Conservation (phyloP, 306 rosid species). For the Begonia fuchsioides region DNA sequence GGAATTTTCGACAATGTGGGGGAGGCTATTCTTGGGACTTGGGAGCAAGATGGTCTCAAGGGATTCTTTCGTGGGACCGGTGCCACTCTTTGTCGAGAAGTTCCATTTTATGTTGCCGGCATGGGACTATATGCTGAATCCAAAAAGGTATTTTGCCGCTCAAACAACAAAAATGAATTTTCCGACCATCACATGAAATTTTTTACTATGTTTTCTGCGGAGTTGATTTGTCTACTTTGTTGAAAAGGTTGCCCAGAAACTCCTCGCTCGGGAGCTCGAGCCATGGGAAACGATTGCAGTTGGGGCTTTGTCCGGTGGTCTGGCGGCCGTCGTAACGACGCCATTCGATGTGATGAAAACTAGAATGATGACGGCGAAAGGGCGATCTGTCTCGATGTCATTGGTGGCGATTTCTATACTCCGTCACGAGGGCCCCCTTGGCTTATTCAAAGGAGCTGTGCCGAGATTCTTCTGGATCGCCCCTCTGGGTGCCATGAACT, state of each 20-base stretch:
- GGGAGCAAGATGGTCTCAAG: constrained; percentile 85
- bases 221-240: neutral
- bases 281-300: constrained; percentile 93
- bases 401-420: constrained; percentile 62
- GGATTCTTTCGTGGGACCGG: constrained; percentile 99
- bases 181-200: too few species aligned
- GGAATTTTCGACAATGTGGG: constrained; percentile 86
- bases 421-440: constrained; percentile 82
- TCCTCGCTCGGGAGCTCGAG: constrained; percentile 68
- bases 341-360: constrained; percentile 99
- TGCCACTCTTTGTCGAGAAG: constrained; percentile 96
- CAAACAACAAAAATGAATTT: too few species aligned
- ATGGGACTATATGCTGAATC: constrained; percentile 98
- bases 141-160: constrained; percentile 85
- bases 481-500: constrained; percentile 97
- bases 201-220: too few species aligned
- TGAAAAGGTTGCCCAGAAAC: constrained; percentile 48
- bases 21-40: constrained; percentile 73
- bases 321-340: constrained; percentile 87
- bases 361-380: constrained; percentile 91
- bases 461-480: constrained; percentile 99
- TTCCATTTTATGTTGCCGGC: constrained; percentile 98
- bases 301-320: constrained; percentile 94
- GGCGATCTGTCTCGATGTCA: constrained; percentile 69
- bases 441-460: constrained; percentile 85